Evolutionary conservation across 176 grass and related monocot species (phyloP).

Genomic region (Musa troglodytarum): DNA sequence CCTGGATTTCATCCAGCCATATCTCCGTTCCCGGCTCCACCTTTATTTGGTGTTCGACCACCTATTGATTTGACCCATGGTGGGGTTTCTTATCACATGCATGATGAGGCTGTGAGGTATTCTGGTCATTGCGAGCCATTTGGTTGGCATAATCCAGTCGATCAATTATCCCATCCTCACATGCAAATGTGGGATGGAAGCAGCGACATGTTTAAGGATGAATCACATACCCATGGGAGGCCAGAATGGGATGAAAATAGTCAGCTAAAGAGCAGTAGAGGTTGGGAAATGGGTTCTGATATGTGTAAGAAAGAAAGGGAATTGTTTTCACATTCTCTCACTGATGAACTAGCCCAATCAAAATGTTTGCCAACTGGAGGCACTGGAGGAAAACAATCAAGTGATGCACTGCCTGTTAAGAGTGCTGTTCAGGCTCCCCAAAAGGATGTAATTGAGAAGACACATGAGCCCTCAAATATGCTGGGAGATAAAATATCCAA

Average conservation of each 20-base stretch:
- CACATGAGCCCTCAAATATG: conserved; percentile 20
- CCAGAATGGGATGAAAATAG: conserved; percentile 82
- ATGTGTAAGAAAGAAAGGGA: conserved; percentile 46
- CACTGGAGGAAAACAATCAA: conserved; percentile 12
- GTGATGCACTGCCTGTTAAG: conserved; percentile 16
- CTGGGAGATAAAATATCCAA: conserved; percentile 29
- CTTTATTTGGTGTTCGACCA: conserved; percentile 24
- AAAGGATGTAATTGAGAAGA: conserved; percentile 21
- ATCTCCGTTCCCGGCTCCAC: conserved; percentile 24
- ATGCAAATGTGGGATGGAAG: conserved; percentile 65
- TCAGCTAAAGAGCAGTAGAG: conserved; percentile 32
- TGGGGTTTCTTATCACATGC: conserved; percentile 43
- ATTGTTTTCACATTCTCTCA: conserved; percentile 25
- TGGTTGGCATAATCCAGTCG: conserved; percentile 76
- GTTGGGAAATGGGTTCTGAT: conserved; percentile 50
- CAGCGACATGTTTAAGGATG: conserved; percentile 42
- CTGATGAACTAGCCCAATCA: conserved; percentile 30
- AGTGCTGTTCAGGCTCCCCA: conserved; percentile 8
- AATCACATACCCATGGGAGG: conserved; percentile 48
- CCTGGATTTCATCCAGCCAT: conserved; percentile 33
- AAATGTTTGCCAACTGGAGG: conserved; percentile 15
- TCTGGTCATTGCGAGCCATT: conserved; percentile 51
- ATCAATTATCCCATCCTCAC: conserved; percentile 65
- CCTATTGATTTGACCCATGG: conserved; percentile 37
- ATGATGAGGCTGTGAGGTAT: conserved; percentile 52